Percentiles rank a stretch among this genome's conserved stretches.
These are phyloP conservation scores for Hemileccinum impolitum DNA, from an alignment of 768 basidiomycete genomes.

Conservation along the genomic window DNA sequence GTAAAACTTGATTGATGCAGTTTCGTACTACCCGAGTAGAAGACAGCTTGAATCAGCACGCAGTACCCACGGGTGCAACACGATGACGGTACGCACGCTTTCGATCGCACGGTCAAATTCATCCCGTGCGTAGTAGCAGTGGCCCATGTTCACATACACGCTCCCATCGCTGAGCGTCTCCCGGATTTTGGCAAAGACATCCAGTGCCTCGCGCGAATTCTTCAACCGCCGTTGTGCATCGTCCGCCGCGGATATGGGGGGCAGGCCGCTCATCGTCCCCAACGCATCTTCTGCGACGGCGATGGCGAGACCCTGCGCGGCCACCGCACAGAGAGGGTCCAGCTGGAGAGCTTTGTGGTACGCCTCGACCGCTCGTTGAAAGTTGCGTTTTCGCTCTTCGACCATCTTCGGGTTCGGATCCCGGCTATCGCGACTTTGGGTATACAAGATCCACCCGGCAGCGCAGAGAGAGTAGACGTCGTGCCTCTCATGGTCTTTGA, in stretches of 20 bases:
- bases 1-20: slow-evolving; percentile 79
- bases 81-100: slow-evolving; percentile 74
- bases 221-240: slow-evolving; percentile 63
- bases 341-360: slow-evolving; percentile 87
- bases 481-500: slow-evolving; percentile 81
- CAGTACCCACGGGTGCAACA: background rate
- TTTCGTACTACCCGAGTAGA: slow-evolving; percentile 68
- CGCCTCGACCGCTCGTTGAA: slow-evolving; percentile 82
- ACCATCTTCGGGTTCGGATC: slow-evolving; percentile 51
- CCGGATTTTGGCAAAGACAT: slow-evolving; percentile 85
- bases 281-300: slow-evolving; percentile 90
- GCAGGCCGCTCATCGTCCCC: slow-evolving; percentile 57
- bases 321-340: slow-evolving; percentile 85
- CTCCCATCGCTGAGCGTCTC: slow-evolving; percentile 81
- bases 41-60: too few species aligned
- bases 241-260: slow-evolving; percentile 49
- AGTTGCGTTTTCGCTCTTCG: slow-evolving; percentile 70
- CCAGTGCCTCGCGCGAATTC: slow-evolving; percentile 84
- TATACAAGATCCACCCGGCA: slow-evolving; percentile 81
- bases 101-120: slow-evolving; percentile 97
- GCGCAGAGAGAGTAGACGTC: slow-evolving; percentile 93
- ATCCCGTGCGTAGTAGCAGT: slow-evolving; percentile 89
- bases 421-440: slow-evolving; percentile 80
- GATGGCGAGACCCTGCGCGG: slow-evolving; percentile 94
- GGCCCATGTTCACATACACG: slow-evolving; percentile 95